Evolutionary conservation across 495 filamentous ascomycete genomes (phyloP).

Genomic region (Neurospora cerealis): DNA sequence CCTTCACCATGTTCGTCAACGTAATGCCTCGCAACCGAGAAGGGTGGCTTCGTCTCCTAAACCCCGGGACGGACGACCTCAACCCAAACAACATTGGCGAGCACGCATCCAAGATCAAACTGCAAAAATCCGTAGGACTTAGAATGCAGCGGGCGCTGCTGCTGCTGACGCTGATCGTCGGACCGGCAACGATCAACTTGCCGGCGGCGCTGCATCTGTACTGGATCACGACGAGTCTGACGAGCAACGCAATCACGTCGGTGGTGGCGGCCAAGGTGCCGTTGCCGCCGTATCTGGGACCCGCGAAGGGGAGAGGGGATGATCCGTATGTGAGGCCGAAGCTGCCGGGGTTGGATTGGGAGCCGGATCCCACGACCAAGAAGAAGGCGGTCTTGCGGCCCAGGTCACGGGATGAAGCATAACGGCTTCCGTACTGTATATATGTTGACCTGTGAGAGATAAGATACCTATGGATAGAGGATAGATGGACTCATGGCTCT

Average conservation of each 20-base stretch:
- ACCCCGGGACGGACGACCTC: background rate
- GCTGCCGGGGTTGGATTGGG: background rate
- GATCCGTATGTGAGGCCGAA: background rate
- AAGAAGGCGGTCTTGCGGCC: background rate
- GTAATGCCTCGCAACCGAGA: conserved; percentile 16
- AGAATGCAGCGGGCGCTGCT: conserved; percentile 25
- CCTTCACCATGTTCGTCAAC: conserved; percentile 36
- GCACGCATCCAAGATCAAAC: background rate
- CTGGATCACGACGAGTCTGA: conserved; percentile 46
- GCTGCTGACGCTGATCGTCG: conserved; percentile 29
- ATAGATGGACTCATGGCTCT: background rate
- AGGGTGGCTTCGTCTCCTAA: background rate
- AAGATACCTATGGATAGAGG: background rate
- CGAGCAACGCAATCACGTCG: background rate
- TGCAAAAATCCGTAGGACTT: background rate
- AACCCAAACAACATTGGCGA: background rate
- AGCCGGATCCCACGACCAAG: background rate
- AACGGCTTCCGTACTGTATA: background rate
- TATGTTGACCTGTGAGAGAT: background rate
- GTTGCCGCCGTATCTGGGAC: background rate
- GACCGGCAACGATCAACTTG: conserved; percentile 41
- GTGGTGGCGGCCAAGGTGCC: background rate
- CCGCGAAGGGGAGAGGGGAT: background rate
- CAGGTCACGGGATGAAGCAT: background rate
- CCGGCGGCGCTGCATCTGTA: conserved; percentile 61